phyloP scores from a whole-genome alignment of 192 early-diverging fungal species.

The Linnemannia schmuckeri region DNA sequence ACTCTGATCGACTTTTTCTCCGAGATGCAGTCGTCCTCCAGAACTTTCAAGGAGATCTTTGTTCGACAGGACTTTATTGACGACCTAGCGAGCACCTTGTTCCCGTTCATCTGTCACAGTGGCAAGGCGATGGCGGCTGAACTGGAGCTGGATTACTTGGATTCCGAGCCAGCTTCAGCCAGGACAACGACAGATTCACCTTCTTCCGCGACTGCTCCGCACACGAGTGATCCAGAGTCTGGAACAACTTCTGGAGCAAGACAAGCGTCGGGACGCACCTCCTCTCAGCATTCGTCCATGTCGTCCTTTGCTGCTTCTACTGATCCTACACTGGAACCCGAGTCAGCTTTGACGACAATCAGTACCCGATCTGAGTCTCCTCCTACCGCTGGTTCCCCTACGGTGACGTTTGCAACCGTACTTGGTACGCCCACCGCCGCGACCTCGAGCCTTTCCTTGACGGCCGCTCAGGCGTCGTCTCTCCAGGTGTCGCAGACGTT shows the following conservation, averaged over 20 bases:
- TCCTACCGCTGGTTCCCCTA: background rate
- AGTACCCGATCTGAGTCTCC: slow-evolving; percentile 38
- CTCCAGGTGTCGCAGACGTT: slow-evolving; percentile 46
- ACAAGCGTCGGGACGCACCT: slow-evolving; percentile 16
- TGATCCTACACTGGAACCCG: slow-evolving; percentile 21
- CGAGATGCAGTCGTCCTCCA: slow-evolving; percentile 61
- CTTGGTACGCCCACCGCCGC: background rate
- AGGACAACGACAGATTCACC: slow-evolving; percentile 17
- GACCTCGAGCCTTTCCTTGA: slow-evolving; percentile 23
- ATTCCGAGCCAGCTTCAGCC: slow-evolving; percentile 31
- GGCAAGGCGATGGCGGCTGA: slow-evolving; percentile 58
- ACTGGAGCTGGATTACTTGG: slow-evolving; percentile 62
- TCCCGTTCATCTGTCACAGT: slow-evolving; percentile 64
- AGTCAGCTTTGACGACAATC: slow-evolving; percentile 14
- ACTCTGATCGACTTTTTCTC: slow-evolving; percentile 62
- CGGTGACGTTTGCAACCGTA: background rate
- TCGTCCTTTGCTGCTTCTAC: slow-evolving; percentile 24
- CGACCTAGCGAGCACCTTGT: slow-evolving; percentile 65
- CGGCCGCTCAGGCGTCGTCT: slow-evolving; percentile 27
- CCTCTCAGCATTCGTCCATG: slow-evolving; percentile 21
- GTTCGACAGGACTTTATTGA: slow-evolving; percentile 65
- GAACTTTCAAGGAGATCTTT: slow-evolving; percentile 67
- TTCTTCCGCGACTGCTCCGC: slow-evolving; percentile 1
- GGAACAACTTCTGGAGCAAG: background rate
- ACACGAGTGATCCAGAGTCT: slow-evolving; percentile 12